Evolutionary conservation across 2,329 filamentous ascomycete species (phyloP).

Genomic region (Hypoxylon sp.): DNA sequence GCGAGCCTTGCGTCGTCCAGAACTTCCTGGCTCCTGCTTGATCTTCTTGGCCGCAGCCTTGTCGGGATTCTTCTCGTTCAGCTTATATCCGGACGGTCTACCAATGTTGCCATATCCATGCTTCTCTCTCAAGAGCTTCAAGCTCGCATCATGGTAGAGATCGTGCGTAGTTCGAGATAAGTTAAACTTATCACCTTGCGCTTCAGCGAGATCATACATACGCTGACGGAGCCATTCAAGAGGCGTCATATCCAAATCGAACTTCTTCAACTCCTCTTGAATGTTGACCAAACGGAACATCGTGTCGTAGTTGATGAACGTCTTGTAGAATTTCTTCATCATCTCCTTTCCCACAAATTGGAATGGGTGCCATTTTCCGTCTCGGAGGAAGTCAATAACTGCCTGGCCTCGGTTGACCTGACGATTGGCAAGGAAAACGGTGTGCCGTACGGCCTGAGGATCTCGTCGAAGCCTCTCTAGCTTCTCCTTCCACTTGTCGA

Average conservation of each 20-base stretch:
- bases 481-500: slow-evolving; percentile 66
- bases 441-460: slow-evolving; percentile 53
- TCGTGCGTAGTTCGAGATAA: slow-evolving; percentile 66
- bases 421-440: slow-evolving; percentile 68
- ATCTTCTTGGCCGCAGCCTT: slow-evolving; percentile 52
- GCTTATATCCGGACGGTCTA: slow-evolving; percentile 62
- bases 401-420: slow-evolving; percentile 70
- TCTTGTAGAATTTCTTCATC: slow-evolving; percentile 60
- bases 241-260: slow-evolving; percentile 67
- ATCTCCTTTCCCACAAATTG: slow-evolving; percentile 69
- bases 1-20: slow-evolving; percentile 49
- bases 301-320: slow-evolving; percentile 68
- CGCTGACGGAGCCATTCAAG: slow-evolving; percentile 72
- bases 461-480: slow-evolving; percentile 54
- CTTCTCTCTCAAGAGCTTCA: slow-evolving; percentile 64
- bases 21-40: slow-evolving; percentile 47
- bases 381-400: slow-evolving; percentile 67
- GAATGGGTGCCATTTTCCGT: slow-evolving; percentile 69
- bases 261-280: slow-evolving; percentile 68
- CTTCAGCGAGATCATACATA: slow-evolving; percentile 64
- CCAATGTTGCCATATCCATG: slow-evolving; percentile 72
- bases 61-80: slow-evolving; percentile 59
- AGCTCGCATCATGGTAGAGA: slow-evolving; percentile 70
- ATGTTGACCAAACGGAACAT: slow-evolving; percentile 70
- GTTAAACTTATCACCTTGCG: slow-evolving; percentile 65